A percentile compares a stretch with the other conserved stretches of the same genome.
These are phyloP conservation scores for Herpetospermum pedunculosum DNA, from an alignment of 306 rosid species.

Conservation along the genomic window DNA sequence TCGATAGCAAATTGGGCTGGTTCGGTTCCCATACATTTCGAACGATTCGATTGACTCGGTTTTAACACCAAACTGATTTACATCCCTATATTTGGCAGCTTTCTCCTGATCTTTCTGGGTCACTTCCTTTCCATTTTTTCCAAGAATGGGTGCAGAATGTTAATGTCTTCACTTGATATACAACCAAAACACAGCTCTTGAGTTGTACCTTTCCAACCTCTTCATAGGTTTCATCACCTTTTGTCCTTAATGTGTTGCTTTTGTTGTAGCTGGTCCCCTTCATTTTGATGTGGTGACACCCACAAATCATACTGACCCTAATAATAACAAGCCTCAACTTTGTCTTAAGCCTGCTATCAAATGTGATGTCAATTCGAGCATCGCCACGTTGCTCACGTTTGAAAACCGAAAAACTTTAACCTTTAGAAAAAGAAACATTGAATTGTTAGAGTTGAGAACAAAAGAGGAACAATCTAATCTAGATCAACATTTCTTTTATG, in stretches of 20 bases:
- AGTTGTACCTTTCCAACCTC: background rate
- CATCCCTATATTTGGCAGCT: background rate
- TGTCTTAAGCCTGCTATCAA: too few relatives aligned
- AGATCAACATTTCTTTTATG: too few relatives aligned
- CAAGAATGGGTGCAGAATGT: background rate
- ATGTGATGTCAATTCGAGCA: too few relatives aligned
- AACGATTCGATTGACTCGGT: background rate
- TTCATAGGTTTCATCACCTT: background rate
- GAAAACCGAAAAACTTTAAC: too few relatives aligned
- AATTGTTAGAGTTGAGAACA: too few relatives aligned
- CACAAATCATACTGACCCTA: too few relatives aligned
- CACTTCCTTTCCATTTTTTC: background rate
- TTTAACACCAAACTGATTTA: background rate
- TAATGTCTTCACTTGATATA: background rate
- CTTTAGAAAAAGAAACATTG: too few relatives aligned
- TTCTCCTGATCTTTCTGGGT: background rate
- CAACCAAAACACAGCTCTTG: background rate
- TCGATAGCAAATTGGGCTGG: background rate
- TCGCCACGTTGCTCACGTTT: too few relatives aligned
- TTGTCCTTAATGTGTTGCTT: background rate
- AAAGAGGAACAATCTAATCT: too few relatives aligned
- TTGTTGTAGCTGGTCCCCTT: background rate
- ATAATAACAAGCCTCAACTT: too few relatives aligned
- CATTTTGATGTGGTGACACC: too few relatives aligned
- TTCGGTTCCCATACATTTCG: background rate